Evolutionary conservation across 1,139 yeast genomes (phyloP).

Genomic region (Schwanniomyces etchellsii): DNA sequence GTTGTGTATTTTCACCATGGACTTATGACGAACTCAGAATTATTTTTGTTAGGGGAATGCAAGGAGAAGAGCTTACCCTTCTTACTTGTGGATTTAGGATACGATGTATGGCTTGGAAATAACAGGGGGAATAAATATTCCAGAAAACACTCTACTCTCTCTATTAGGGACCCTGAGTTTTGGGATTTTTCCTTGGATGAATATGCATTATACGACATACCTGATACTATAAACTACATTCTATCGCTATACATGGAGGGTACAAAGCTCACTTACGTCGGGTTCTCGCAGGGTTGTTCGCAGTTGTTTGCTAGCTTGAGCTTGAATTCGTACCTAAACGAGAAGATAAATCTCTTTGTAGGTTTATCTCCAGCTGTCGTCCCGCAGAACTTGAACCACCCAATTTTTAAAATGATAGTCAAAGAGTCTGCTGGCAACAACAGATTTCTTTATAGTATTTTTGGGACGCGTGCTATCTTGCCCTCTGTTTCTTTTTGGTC

Average conservation of each 20-base stretch:
- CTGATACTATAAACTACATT: slow-evolving; percentile 65
- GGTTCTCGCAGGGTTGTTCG: slow-evolving; percentile 45
- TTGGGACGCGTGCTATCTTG: slow-evolving; percentile 38
- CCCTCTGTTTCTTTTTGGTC: slow-evolving; percentile 46
- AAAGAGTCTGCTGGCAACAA: slow-evolving; percentile 30
- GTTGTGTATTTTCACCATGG: slow-evolving; percentile 47
- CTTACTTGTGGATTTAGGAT: slow-evolving; percentile 24
- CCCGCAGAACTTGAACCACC: slow-evolving; percentile 36
- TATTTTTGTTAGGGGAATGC: slow-evolving; percentile 35
- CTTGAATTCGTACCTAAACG: slow-evolving; percentile 29
- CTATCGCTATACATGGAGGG: slow-evolving; percentile 9
- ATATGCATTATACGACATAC: slow-evolving; percentile 78
- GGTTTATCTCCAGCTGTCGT: slow-evolving; percentile 44
- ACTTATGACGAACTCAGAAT: slow-evolving; percentile 39
- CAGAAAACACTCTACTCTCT: slow-evolving; percentile 29
- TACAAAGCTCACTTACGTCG: slow-evolving; percentile 27
- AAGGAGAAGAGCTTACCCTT: slow-evolving; percentile 26
- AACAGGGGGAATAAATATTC: slow-evolving; percentile 34
- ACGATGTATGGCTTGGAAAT: slow-evolving; percentile 35
- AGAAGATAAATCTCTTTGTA: slow-evolving; percentile 27
- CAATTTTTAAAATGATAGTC: slow-evolving; percentile 29
- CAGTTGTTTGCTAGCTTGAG: slow-evolving; percentile 41
- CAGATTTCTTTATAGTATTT: slow-evolving; percentile 28
- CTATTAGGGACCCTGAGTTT: slow-evolving; percentile 45
- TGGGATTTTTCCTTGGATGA: slow-evolving; percentile 89